These are phyloP conservation scores for Berberis vulgaris DNA, from an alignment of 164 flowering plant species.

Conservation along the genomic window DNA sequence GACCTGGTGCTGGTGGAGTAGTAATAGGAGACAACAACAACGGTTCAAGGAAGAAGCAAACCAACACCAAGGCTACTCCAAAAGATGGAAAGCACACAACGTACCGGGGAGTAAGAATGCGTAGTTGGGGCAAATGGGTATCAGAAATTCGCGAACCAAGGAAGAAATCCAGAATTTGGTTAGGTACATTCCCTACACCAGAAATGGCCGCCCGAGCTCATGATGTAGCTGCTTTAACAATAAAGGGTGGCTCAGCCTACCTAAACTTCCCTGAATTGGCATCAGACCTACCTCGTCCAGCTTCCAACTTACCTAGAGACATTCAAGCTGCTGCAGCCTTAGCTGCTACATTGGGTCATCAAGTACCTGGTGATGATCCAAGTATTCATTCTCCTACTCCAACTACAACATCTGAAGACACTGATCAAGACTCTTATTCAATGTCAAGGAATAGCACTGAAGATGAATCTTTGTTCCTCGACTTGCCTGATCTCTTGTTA, in stretches of 20 bases:
- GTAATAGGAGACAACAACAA: no score
- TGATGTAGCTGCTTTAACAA: slow-evolving; percentile 49
- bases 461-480: slow-evolving; percentile 15
- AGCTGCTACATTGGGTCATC: slow-evolving; percentile 18
- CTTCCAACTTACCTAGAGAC: slow-evolving; percentile 36
- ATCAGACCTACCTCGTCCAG: slow-evolving; percentile 38
- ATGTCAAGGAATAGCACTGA: slow-evolving; percentile 1
- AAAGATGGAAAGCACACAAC: slow-evolving; percentile 21
- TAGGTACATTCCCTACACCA: slow-evolving; percentile 48
- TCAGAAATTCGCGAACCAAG: slow-evolving; percentile 55
- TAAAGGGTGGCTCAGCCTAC: slow-evolving; percentile 43
- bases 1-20: not conserved
- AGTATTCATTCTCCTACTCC: slow-evolving; percentile 8
- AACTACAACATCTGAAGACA: slow-evolving; percentile 9
- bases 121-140: slow-evolving; percentile 63
- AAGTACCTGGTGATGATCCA: not conserved
- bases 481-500: slow-evolving; percentile 27
- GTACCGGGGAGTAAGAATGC: slow-evolving; percentile 44
- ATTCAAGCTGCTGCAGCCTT: slow-evolving; percentile 46
- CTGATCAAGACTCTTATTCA: slow-evolving; percentile 6
- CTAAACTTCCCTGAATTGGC: slow-evolving; percentile 58
- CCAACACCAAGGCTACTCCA: not conserved
- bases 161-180: slow-evolving; percentile 63
- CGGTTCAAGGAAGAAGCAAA: not conserved
- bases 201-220: slow-evolving; percentile 75